Evolutionary conservation across 2,329 filamentous ascomycete genomes (phyloP).

Genomic region (Cladosporium colombiae): DNA sequence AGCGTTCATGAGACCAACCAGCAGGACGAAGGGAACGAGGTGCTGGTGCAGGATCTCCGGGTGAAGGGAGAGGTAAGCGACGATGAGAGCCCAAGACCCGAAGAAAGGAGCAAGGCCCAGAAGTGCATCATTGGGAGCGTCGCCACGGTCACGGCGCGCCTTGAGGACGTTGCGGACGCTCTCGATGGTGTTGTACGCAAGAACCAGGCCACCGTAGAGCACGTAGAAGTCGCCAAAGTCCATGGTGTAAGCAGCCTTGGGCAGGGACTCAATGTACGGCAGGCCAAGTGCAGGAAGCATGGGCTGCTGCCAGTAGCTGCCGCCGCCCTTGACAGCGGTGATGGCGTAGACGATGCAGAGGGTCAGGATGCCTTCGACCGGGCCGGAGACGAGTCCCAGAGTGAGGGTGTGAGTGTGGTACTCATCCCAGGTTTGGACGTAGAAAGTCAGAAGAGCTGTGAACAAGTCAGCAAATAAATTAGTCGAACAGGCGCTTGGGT

Average conservation of each 20-base stretch:
- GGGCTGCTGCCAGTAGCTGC: slow-evolving; percentile 88
- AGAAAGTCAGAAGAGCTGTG: slow-evolving; percentile 79
- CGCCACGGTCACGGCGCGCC: slow-evolving; percentile 71
- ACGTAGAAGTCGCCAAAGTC: slow-evolving; percentile 93
- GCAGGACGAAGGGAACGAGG: slow-evolving; percentile 85
- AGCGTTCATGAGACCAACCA: slow-evolving; percentile 86
- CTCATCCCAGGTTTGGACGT: slow-evolving; percentile 98
- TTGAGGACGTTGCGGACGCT: slow-evolving; percentile 81
- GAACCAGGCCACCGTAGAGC: slow-evolving; percentile 76
- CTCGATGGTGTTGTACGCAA: slow-evolving; percentile 81
- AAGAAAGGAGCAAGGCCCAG: slow-evolving; percentile 82
- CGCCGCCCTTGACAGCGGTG: slow-evolving; percentile 83
- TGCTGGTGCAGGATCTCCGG: slow-evolving; percentile 80
- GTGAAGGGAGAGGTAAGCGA: slow-evolving; percentile 79
- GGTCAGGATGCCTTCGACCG: slow-evolving; percentile 89
- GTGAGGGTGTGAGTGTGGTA: slow-evolving; percentile 97
- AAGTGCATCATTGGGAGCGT: slow-evolving; percentile 72
- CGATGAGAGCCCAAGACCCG: slow-evolving; percentile 73
- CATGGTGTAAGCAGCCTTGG: slow-evolving; percentile 71
- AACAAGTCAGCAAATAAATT: slow-evolving; percentile 35
- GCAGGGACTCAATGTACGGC: slow-evolving; percentile 64
- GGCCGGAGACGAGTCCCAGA: slow-evolving; percentile 86
- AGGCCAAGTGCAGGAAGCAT: slow-evolving; percentile 72
- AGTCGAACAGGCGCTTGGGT: slow-evolving; percentile 36
- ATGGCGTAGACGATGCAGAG: slow-evolving; percentile 78